Evolutionary conservation across 2,329 filamentous ascomycete species (phyloP), one percentile per base, ranked within the genome.

Genomic region (Dactylellina cionopaga): DNA sequence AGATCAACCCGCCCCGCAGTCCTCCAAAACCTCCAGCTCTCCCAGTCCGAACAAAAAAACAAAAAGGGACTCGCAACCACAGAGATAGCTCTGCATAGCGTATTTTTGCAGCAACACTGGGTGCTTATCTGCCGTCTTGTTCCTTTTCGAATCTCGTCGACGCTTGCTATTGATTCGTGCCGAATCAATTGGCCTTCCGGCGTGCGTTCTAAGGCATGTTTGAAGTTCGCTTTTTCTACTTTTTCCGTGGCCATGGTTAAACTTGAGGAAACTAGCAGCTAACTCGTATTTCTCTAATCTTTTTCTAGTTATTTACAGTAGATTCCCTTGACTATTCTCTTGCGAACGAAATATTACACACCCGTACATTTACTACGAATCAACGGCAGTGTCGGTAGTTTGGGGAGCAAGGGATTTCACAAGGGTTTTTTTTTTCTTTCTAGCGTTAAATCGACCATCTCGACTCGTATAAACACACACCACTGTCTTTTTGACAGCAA

Each of bases 381-480:
- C 43, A 17, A 46, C 43, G 62, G 51, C 51, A n/a, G n/a, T 41
- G 62, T 66, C 62, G 51, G 51, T 54, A 66, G 51, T 41, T 66
- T 55, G 27, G 46, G 29, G 33, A 35, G 33, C n/a, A n/a, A n/a
- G n/a, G n/a, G 17, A 41, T 25, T 27, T 5, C 7, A 55, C 39
- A 37, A 49, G 60, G 29, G 25, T 41, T 56, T n/a, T 24, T 19
- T 33, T 52, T 31, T 44, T 41, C 31, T 59, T 29, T 58, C 37
- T 13, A 31, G 52, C 39, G 27, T 44, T 17, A 25, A 59, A 39
- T 47, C 29, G 41, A 59, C 41, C 55, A 37, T 59, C 54, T 24
- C 31, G 27, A 10, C 7, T 15, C 47, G 13, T 1, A n/a, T 11
- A 5, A 10, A 31, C 24, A 5, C 47, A 15, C 27, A 13, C 25